Percentiles rank a stretch among this genome's conserved stretches.
Conservation (phyloP, 1,284 basidiomycete species). For the Sanghuangporus sanghuang region DNA sequence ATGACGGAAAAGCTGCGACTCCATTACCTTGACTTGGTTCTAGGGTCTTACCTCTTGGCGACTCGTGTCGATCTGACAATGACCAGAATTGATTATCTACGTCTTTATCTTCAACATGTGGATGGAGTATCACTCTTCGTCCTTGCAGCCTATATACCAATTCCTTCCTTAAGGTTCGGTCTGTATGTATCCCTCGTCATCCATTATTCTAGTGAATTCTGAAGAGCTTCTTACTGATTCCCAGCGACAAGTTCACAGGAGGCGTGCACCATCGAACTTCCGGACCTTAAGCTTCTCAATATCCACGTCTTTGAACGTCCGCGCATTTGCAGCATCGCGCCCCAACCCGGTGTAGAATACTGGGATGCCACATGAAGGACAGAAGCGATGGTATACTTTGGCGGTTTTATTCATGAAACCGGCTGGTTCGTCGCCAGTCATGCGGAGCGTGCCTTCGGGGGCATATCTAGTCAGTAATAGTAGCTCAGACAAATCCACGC, state of each 20-base stretch:
- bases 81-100: neutral
- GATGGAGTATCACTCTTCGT: neutral
- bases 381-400: constrained; percentile 4
- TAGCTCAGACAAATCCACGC: neutral
- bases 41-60: neutral
- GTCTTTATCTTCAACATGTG: neutral
- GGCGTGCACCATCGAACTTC: constrained; percentile 5
- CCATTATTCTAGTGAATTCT: too few species aligned
- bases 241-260: neutral
- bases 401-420: neutral
- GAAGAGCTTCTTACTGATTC: neutral
- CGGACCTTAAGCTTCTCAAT: constrained; percentile 2
- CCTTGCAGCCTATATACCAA: neutral
- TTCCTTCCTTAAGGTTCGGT: neutral
- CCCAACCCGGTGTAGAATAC: constrained; percentile 3
- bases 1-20: neutral
- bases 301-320: constrained; percentile 6
- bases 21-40: neutral
- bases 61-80: too few species aligned
- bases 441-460: neutral
- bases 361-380: neutral
- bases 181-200: neutral
- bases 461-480: neutral
- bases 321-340: neutral
- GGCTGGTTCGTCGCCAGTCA: constrained; percentile 1